Conservation (phyloP, 169 alveolate species). For the Neospora caninum region DNA sequence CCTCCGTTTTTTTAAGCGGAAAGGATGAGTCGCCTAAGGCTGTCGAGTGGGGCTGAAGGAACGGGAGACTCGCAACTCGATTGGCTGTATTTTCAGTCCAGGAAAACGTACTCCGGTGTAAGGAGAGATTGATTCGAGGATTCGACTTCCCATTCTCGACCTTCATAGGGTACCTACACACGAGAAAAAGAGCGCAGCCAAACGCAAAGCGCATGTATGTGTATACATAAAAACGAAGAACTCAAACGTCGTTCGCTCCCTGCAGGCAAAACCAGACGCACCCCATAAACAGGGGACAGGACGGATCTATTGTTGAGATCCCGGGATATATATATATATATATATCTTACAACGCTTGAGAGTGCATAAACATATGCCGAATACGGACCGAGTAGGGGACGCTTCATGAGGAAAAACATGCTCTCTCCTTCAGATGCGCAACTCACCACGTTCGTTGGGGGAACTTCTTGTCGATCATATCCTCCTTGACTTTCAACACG, state of each 20-base stretch:
- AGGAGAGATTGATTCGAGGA: constrained; percentile 4
- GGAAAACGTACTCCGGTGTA: not conserved
- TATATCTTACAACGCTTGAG: not conserved
- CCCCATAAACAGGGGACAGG: not conserved
- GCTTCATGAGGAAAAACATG: not conserved
- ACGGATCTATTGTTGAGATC: not conserved
- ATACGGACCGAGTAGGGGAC: not conserved
- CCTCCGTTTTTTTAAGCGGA: too few relatives aligned
- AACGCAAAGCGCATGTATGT: not conserved
- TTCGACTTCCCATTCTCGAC: not conserved
- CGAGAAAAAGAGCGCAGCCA: not conserved
- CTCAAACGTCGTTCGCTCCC: too few relatives aligned
- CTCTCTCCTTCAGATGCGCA: not conserved
- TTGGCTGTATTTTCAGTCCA: too few relatives aligned
- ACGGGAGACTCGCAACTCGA: too few relatives aligned
- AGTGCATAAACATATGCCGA: not conserved
- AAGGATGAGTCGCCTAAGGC: too few relatives aligned
- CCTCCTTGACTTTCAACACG: constrained; percentile 28
- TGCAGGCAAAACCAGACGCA: too few relatives aligned
- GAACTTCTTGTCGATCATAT: constrained; percentile 26
- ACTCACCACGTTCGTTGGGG: constrained; percentile 53
- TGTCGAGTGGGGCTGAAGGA: too few relatives aligned
- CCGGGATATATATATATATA: not conserved
- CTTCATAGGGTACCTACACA: not conserved
- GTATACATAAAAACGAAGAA: too few relatives aligned